Base-by-base conservation (phyloP, 495 filamentous ascomycete genomes). In the Stereocaulon alpinum region DNA sequence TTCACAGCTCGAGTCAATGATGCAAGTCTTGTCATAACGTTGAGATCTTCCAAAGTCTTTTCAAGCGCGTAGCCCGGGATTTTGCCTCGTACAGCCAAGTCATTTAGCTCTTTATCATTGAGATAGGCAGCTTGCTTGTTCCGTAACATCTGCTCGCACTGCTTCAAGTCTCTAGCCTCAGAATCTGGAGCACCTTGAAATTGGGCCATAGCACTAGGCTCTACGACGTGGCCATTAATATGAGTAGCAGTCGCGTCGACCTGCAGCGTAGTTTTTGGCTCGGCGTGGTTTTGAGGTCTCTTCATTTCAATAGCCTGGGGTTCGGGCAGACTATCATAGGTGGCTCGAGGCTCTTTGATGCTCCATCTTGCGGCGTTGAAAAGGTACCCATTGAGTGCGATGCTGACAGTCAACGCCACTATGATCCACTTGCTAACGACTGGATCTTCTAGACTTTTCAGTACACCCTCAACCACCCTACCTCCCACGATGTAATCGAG, bases 351-450 rank as follows among this genome's bases (percentile, higher is more conserved):
- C 52, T 95, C 91, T 72, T 96, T 95, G 69, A 96, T 94, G 55
- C 86, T 87, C 92, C 89, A 96, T 60, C 93, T 77, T 34, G 94
- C 93, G 4, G 90, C 93, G 68, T 99, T 99, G 78, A 97, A 97
- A 1, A 99, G 81, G 68, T 97, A 97, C 15, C 93, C 92, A 67
- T 99, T 99, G 24, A 99, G 77, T 15, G 92, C 83, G 43, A 99
- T 82, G 64, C 94, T 97, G 74, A 99, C 76, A 10, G 86, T 94
- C 64, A 99, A 74, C 41, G 89, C 88, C 56, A 88, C 84, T 41
- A 99, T 83, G 47, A 99, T 95, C 93, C 92, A 99, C 72, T 97
- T 97, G 71, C 90, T 93, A 55, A 97, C 80, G 50, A 97, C 79
- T 5, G 94, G 93, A 70, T 97, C 92, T 66, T 97, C 91, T 40